These are phyloP conservation scores for Monosporascus cannonballus DNA, from an alignment of 2,329 filamentous ascomycete genomes.

Conservation along the genomic window DNA sequence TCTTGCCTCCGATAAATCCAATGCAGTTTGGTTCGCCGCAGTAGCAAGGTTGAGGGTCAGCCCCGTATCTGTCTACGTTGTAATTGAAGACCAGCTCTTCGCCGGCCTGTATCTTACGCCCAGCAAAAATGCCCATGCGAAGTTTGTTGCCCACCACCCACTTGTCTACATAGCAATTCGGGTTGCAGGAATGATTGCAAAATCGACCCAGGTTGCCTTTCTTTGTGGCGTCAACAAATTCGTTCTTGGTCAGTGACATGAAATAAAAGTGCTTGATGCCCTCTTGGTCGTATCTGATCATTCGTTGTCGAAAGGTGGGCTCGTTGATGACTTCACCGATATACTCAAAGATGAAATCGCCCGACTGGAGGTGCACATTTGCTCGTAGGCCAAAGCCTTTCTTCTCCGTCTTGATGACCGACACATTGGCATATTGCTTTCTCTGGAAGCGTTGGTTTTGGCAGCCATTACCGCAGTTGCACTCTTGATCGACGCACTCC, in stretches of 20 bases:
- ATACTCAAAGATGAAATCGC: slow-evolving; percentile 97
- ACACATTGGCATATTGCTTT: slow-evolving; percentile 82
- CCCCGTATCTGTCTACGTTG: slow-evolving; percentile 96
- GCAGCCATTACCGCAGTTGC: slow-evolving; percentile 80
- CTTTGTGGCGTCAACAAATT: slow-evolving; percentile 96
- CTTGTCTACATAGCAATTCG: slow-evolving; percentile 98
- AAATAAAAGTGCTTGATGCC: slow-evolving; percentile 99
- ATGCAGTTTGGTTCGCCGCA: slow-evolving; percentile 92
- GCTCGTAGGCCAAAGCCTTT: slow-evolving; percentile 91
- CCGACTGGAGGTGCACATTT: slow-evolving; percentile 66
- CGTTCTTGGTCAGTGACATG: slow-evolving; percentile 94
- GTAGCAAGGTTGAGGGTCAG: slow-evolving; percentile 94
- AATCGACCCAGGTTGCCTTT: slow-evolving; percentile 94
- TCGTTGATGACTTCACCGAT: slow-evolving; percentile 98
- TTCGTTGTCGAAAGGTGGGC: slow-evolving; percentile 78
- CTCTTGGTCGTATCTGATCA: slow-evolving; percentile 89
- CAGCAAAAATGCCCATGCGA: slow-evolving; percentile 97
- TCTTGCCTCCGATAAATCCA: slow-evolving; percentile 95
- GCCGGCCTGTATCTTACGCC: slow-evolving; percentile 75
- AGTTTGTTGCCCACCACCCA: slow-evolving; percentile 97
- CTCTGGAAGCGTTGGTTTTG: slow-evolving; percentile 94
- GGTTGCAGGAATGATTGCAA: slow-evolving; percentile 98
- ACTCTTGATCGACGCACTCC: slow-evolving; percentile 79
- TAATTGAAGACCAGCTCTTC: slow-evolving; percentile 99
- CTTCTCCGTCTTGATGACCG: slow-evolving; percentile 96